A percentile compares a stretch with the other conserved stretches of the same genome.
Conservation (phyloP, 1,284 basidiomycete genomes). For the Cryptococcus wingfieldii region DNA sequence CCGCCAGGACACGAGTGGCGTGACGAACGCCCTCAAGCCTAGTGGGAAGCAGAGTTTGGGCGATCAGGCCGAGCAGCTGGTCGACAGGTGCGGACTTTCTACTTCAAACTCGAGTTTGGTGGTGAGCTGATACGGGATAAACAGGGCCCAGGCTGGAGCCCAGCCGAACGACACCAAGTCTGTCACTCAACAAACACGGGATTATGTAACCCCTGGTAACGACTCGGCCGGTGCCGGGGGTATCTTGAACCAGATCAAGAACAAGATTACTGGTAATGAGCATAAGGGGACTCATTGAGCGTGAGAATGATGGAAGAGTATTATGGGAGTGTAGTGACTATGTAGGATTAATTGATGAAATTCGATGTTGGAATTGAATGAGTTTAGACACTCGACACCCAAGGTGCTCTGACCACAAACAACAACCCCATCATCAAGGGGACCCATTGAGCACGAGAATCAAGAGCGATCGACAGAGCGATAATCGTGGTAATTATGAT, state of each 20-base stretch:
- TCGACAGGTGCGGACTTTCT: conserved; percentile 11
- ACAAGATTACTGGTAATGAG: not conserved
- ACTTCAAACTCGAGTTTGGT: not conserved
- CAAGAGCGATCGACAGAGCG: too few relatives aligned
- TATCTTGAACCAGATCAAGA: conserved; percentile 5
- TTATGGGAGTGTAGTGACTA: too few relatives aligned
- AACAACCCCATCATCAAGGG: too few relatives aligned
- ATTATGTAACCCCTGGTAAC: conserved; percentile 18
- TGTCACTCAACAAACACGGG: conserved; percentile 10
- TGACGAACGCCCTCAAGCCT: conserved; percentile 12
- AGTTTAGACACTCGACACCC: too few relatives aligned
- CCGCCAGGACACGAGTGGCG: conserved; percentile 5
- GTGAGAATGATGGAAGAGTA: too few relatives aligned
- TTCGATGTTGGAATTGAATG: too few relatives aligned
- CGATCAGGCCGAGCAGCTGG: conserved; percentile 8
- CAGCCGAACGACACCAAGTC: conserved; percentile 17
- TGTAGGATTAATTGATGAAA: too few relatives aligned
- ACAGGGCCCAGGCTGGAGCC: conserved; percentile 9
- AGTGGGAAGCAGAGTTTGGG: conserved; percentile 9
- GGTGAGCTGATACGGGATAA: not conserved
- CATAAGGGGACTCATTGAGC: too few relatives aligned
- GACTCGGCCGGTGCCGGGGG: conserved; percentile 11
- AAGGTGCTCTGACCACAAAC: too few relatives aligned
- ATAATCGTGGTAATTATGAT: too few relatives aligned
- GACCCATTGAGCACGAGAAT: too few relatives aligned